Conservation (phyloP, 176 grass and related monocot species). For the Oryza glumipatula region DNA sequence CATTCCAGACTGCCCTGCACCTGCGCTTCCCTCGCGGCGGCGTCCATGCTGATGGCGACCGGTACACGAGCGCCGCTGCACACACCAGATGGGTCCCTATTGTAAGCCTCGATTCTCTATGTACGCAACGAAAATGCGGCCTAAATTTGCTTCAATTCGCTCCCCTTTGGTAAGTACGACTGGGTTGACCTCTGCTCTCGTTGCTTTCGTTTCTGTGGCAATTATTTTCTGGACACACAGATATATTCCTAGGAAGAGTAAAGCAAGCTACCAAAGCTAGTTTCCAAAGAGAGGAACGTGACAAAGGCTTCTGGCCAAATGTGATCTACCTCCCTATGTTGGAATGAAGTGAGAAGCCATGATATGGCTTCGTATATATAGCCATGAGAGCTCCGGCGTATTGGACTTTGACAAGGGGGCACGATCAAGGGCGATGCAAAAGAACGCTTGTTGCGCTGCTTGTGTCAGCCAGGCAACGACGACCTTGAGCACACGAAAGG, state of each 20-base stretch:
- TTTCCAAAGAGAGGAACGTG: conserved; percentile 34
- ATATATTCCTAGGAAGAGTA: background rate
- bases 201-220: background rate
- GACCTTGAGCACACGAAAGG: conserved; percentile 32
- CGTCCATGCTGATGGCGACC: conserved; percentile 35
- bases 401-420: conserved; percentile 47
- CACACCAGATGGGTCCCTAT: conserved; percentile 20
- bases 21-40: conserved; percentile 35
- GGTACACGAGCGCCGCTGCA: background rate
- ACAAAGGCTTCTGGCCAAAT: conserved; percentile 14
- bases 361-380: conserved; percentile 37
- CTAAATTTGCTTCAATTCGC: background rate
- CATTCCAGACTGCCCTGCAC: conserved; percentile 46
- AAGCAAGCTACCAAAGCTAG: background rate
- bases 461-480: conserved; percentile 10
- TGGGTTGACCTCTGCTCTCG: conserved; percentile 38
- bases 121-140: background rate
- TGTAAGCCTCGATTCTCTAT: conserved; percentile 5
- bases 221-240: background rate
- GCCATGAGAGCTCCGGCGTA: background rate
- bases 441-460: background rate
- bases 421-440: background rate
- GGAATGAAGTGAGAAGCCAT: conserved; percentile 32
- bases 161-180: background rate
- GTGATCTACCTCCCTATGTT: conserved; percentile 32